Conservation (phyloP, 306 rosid species). For the Begonia fuchsioides region DNA sequence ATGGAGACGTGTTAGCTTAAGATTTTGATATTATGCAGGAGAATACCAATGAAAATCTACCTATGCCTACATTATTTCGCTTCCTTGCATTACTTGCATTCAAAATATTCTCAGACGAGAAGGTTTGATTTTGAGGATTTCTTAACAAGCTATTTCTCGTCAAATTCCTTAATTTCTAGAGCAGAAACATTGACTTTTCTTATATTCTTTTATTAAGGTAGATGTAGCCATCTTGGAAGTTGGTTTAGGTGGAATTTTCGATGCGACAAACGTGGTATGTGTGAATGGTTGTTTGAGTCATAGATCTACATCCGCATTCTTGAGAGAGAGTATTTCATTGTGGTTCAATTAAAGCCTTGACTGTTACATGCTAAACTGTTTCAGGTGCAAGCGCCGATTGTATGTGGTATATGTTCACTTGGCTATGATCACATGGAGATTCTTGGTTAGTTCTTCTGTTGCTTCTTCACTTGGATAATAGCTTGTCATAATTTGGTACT, state of each 20-base stretch:
- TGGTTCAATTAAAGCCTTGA: neutral
- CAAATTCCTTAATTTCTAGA: too few relatives aligned
- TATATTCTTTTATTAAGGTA: conserved; percentile 24
- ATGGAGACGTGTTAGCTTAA: neutral
- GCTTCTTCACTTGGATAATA: neutral
- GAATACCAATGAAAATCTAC: conserved; percentile 40
- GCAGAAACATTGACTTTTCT: neutral
- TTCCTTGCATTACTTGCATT: conserved; percentile 87
- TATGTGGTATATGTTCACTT: conserved; percentile 83
- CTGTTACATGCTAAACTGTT: conserved; percentile 5
- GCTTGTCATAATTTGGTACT: conserved; percentile 4
- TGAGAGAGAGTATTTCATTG: neutral
- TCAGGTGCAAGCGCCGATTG: conserved; percentile 63
- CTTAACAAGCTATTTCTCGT: neutral
- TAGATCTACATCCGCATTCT: neutral
- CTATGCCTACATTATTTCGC: conserved; percentile 84
- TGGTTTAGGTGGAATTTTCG: conserved; percentile 83
- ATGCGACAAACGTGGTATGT: conserved; percentile 84
- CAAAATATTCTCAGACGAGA: conserved; percentile 78
- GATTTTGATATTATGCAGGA: conserved; percentile 26
- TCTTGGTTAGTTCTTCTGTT: conserved; percentile 58
- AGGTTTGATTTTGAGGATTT: conserved; percentile 29
- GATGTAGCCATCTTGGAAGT: conserved; percentile 92
- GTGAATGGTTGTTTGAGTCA: neutral
- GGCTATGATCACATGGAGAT: conserved; percentile 98